Evolutionary conservation across 345 rosid genomes (phyloP).

Genomic region (thale cress (Arabidopsis thaliana)): DNA sequence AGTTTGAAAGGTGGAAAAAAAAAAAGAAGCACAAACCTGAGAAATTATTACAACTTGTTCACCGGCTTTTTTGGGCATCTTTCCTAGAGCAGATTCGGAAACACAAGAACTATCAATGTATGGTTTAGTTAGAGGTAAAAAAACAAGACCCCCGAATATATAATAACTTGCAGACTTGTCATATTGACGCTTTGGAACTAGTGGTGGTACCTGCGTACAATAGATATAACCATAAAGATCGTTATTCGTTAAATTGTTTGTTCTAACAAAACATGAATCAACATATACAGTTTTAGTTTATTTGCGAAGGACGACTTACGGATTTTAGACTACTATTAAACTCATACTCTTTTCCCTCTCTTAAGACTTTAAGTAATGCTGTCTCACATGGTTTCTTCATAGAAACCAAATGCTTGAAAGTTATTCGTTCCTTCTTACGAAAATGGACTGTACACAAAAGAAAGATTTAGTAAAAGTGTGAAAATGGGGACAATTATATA

Average conservation of each 20-base stretch:
- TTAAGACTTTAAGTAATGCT: slow-evolving; percentile 54
- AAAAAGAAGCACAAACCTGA: background rate
- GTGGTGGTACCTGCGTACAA: background rate
- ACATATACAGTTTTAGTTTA: too few relatives aligned
- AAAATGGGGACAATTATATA: background rate
- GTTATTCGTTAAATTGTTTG: background rate
- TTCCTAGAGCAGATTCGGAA: background rate
- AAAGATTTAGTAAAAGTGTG: background rate
- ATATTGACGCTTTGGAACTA: background rate
- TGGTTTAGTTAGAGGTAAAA: background rate
- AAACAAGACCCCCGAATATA: slow-evolving; percentile 13
- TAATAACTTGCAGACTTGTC: slow-evolving; percentile 13
- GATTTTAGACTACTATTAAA: slow-evolving; percentile 55
- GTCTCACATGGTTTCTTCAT: slow-evolving; percentile 75
- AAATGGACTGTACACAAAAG: background rate
- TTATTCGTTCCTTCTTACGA: slow-evolving; percentile 56
- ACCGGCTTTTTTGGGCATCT: background rate
- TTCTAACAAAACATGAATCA: background rate
- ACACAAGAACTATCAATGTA: background rate
- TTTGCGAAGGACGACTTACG: slow-evolving; percentile 47
- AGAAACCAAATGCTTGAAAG: slow-evolving; percentile 73
- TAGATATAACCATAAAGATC: background rate
- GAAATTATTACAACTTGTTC: background rate
- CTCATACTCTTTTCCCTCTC: slow-evolving; percentile 63
- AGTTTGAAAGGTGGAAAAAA: background rate